Percentiles rank a stretch among this genome's conserved stretches.
These are phyloP conservation scores for Talaromyces liani DNA, from an alignment of 495 filamentous ascomycete genomes.

Conservation along the genomic window DNA sequence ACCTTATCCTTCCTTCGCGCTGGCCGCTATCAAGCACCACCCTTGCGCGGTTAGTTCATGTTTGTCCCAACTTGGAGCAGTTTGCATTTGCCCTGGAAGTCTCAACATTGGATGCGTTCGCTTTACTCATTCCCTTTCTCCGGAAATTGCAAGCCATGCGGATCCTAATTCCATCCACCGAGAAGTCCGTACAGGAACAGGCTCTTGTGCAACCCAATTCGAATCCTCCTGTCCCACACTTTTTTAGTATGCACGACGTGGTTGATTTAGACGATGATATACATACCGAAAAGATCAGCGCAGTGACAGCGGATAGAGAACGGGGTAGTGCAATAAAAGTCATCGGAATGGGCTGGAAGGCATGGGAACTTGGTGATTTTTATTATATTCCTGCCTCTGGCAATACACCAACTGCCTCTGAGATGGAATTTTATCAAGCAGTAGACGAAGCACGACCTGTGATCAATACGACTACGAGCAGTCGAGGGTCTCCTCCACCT, in stretches of 20 bases:
- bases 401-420: not conserved
- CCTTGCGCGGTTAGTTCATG: slow-evolving; percentile 43
- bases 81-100: slow-evolving; percentile 42
- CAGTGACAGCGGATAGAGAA: slow-evolving; percentile 26
- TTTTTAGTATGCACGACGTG: slow-evolving; percentile 7
- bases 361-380: slow-evolving; percentile 28
- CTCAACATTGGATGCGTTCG: slow-evolving; percentile 33
- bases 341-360: slow-evolving; percentile 33
- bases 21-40: slow-evolving; percentile 45
- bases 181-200: not conserved
- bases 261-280: slow-evolving; percentile 32
- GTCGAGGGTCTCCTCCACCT: not conserved
- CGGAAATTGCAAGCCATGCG: slow-evolving; percentile 36
- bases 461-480: not conserved
- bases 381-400: slow-evolving; percentile 21
- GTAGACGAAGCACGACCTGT: not conserved
- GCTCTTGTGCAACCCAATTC: not conserved
- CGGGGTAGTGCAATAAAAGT: slow-evolving; percentile 29
- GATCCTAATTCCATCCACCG: slow-evolving; percentile 32
- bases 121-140: slow-evolving; percentile 41
- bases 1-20: slow-evolving; percentile 49
- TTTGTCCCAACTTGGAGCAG: slow-evolving; percentile 53
- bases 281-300: slow-evolving; percentile 25
- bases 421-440: not conserved
- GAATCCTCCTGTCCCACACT: not conserved